A percentile compares a stretch with the other conserved stretches of the same genome.
These are phyloP conservation scores for Exidia glandulosa DNA, from an alignment of 768 basidiomycete species.

Conservation along the genomic window DNA sequence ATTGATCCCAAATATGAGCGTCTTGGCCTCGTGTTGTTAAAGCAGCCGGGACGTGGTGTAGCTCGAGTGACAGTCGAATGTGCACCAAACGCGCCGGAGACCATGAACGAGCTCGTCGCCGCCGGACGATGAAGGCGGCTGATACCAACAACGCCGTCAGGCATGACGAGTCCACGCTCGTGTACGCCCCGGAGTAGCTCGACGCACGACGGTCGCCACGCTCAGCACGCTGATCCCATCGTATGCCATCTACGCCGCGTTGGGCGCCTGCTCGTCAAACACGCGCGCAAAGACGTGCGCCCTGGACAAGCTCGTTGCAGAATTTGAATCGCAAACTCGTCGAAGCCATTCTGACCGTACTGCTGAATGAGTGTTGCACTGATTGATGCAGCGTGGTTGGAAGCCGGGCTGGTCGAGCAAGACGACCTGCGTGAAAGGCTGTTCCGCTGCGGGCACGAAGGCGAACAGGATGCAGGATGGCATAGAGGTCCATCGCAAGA, in stretches of 20 bases:
- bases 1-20: constrained; percentile 63
- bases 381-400: constrained; percentile 53
- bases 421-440: constrained; percentile 54
- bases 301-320: constrained; percentile 68
- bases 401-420: constrained; percentile 76
- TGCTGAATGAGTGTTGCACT: constrained; percentile 51
- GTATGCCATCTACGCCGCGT: constrained; percentile 44
- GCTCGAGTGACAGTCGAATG: constrained; percentile 65
- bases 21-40: background rate
- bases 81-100: constrained; percentile 46
- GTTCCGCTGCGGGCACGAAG: constrained; percentile 47
- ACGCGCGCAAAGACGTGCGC: constrained; percentile 61
- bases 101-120: constrained; percentile 68
- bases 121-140: constrained; percentile 39
- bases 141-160: constrained; percentile 67
- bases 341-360: constrained; percentile 71
- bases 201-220: constrained; percentile 62
- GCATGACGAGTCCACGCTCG: constrained; percentile 59
- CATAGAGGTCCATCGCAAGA: constrained; percentile 73
- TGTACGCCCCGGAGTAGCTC: constrained; percentile 74
- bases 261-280: constrained; percentile 62
- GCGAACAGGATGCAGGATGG: constrained; percentile 85
- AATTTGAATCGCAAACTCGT: constrained; percentile 87
- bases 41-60: constrained; percentile 41
- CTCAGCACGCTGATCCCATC: constrained; percentile 61